Percentiles rank a stretch among this genome's conserved stretches.
Evolutionary conservation across 768 basidiomycete genomes (phyloP).

Genomic region (Crassisporium funariophilum): DNA sequence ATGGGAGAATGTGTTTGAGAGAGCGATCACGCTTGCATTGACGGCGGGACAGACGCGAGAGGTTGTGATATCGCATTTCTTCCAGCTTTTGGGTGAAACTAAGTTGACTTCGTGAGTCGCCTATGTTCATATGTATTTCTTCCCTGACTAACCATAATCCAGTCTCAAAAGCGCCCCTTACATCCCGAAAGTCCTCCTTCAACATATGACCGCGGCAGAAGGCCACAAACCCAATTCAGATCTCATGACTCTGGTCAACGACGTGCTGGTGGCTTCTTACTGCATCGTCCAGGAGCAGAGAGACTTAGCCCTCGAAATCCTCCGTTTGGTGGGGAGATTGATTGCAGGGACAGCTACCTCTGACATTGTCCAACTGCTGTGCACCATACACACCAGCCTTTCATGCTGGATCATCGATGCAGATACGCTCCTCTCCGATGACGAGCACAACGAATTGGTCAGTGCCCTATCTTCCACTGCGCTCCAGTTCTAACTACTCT

Average conservation of each 20-base stretch:
- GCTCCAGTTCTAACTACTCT: neutral
- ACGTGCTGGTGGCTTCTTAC: conserved; percentile 12
- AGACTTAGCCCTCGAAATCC: conserved; percentile 30
- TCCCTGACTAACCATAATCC: neutral
- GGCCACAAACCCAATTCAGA: neutral
- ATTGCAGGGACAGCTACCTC: conserved; percentile 29
- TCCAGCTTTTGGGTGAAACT: conserved; percentile 26
- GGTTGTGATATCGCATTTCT: conserved; percentile 29
- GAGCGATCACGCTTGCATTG: conserved; percentile 28
- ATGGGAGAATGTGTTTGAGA: conserved; percentile 43
- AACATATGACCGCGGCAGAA: conserved; percentile 3
- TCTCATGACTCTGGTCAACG: conserved; percentile 12
- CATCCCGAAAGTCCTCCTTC: conserved; percentile 11
- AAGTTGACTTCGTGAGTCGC: conserved; percentile 15
- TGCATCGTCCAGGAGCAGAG: conserved; percentile 25
- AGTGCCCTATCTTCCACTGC: conserved; percentile 18
- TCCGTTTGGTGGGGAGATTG: conserved; percentile 35
- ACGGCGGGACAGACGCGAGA: conserved; percentile 11
- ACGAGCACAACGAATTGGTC: conserved; percentile 53
- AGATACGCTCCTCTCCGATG: conserved; percentile 36
- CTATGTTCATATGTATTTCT: neutral
- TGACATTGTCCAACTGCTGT: conserved; percentile 37
- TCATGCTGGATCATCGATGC: conserved; percentile 58
- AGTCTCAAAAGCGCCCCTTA: conserved; percentile 15
- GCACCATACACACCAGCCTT: conserved; percentile 39